Percentiles rank a stretch among this genome's conserved stretches.
phyloP scores from a whole-genome alignment of 2,329 filamentous ascomycete genomes.

The Coniochaeta sp. region DNA sequence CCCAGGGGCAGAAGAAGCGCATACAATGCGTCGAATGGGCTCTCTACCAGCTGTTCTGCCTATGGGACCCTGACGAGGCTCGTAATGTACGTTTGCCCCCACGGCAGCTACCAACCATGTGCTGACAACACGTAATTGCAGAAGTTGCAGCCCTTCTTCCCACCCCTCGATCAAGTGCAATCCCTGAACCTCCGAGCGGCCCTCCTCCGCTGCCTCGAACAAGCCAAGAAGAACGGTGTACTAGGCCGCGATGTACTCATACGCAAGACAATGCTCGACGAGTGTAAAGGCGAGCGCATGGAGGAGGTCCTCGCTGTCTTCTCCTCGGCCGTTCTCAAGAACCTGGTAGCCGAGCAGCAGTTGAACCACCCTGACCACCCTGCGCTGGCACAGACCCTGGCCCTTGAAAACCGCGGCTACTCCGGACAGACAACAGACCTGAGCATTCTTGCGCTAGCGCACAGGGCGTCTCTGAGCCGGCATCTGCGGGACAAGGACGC shows the following conservation, averaged over 20 bases:
- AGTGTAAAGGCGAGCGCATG: slow-evolving; percentile 86
- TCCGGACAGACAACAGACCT: slow-evolving; percentile 48
- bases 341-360: slow-evolving; percentile 39
- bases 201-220: slow-evolving; percentile 72
- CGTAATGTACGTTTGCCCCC: slow-evolving; percentile 47
- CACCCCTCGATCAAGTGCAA: slow-evolving; percentile 81
- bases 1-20: slow-evolving; percentile 72
- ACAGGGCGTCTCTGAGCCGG: slow-evolving; percentile 59
- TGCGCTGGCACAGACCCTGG: slow-evolving; percentile 46
- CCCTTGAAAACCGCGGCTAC: slow-evolving; percentile 53
- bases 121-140: slow-evolving; percentile 24
- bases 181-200: slow-evolving; percentile 84
- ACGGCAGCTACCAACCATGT: neutral
- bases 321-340: slow-evolving; percentile 75
- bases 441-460: slow-evolving; percentile 62
- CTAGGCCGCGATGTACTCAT: slow-evolving; percentile 74
- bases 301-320: slow-evolving; percentile 81
- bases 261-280: slow-evolving; percentile 92
- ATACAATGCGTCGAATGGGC: slow-evolving; percentile 84
- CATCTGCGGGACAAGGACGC: slow-evolving; percentile 53
- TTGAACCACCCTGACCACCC: slow-evolving; percentile 24
- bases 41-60: slow-evolving; percentile 75
- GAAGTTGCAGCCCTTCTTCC: slow-evolving; percentile 89
- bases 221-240: slow-evolving; percentile 79
- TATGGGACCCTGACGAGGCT: slow-evolving; percentile 76